phyloP scores from a whole-genome alignment of 352 stramenopile genomes.

The Globisporangium yorkense region DNA sequence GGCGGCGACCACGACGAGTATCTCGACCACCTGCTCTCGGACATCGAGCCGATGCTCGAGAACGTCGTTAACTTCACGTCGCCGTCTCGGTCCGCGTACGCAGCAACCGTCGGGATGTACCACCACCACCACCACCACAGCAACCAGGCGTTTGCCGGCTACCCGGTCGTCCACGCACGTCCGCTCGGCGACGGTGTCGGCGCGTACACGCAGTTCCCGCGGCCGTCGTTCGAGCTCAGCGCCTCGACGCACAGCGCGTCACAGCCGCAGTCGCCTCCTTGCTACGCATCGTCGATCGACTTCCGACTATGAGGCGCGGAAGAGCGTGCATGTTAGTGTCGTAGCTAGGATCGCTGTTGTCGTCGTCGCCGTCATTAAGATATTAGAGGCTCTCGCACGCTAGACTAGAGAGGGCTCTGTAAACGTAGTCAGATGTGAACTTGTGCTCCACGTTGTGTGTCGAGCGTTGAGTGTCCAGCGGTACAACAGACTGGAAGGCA shows the following conservation, averaged over 20 bases:
- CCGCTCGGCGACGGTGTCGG: background rate
- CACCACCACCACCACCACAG: background rate
- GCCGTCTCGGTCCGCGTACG: slow-evolving; percentile 1
- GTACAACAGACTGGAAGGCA: no score
- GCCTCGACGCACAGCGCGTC: background rate
- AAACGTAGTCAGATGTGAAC: background rate
- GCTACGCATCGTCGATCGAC: background rate
- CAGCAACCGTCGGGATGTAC: background rate
- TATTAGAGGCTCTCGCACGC: background rate
- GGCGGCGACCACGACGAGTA: slow-evolving; percentile 28
- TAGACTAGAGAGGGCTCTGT: background rate
- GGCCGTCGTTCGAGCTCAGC: background rate
- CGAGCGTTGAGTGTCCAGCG: background rate
- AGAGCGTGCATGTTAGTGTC: background rate
- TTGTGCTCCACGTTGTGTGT: background rate
- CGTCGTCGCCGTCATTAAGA: background rate
- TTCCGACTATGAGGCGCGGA: background rate
- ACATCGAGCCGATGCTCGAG: slow-evolving; percentile 47
- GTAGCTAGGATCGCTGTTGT: background rate
- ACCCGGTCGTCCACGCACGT: background rate
- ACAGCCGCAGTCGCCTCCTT: background rate
- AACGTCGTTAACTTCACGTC: slow-evolving; percentile 42
- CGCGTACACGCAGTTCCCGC: background rate
- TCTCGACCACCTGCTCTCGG: slow-evolving; percentile 36
- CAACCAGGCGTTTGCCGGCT: background rate